Conservation (phyloP, 2,329 filamentous ascomycete genomes). For the Xylogone sp. region DNA sequence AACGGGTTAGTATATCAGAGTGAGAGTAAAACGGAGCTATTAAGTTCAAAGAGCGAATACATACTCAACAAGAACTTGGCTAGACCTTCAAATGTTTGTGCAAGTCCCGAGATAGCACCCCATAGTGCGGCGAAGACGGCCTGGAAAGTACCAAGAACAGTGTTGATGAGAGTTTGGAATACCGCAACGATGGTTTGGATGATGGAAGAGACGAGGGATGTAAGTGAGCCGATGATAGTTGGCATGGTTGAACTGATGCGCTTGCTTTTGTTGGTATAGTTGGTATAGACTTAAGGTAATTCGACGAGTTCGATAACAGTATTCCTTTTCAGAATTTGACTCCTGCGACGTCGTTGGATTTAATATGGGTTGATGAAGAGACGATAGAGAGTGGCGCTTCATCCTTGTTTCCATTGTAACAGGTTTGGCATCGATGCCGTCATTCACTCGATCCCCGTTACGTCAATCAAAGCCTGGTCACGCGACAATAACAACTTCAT, state of each 20-base stretch:
- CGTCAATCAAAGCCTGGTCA: not conserved
- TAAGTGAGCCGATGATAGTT: slow-evolving; percentile 1
- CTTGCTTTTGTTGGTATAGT: too few species aligned
- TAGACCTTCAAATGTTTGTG: slow-evolving; percentile 1
- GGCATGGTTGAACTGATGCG: not conserved
- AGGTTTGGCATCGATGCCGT: not conserved
- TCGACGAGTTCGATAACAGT: too few species aligned
- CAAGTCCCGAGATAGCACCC: not conserved
- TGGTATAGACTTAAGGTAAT: too few species aligned
- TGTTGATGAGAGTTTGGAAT: not conserved
- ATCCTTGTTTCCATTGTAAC: not conserved
- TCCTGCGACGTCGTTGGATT: not conserved
- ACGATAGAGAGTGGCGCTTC: not conserved
- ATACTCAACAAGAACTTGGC: not conserved
- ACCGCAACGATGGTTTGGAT: not conserved
- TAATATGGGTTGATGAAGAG: not conserved
- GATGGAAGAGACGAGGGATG: slow-evolving; percentile 1
- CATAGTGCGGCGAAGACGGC: slow-evolving; percentile 1
- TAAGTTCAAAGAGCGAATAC: not conserved
- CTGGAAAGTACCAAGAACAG: not conserved
- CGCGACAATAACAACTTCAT: not conserved
- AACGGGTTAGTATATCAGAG: not conserved
- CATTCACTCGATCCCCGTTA: not conserved
- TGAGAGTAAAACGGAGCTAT: not conserved
- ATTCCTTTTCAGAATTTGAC: not conserved